phyloP scores from a whole-genome alignment of 2,329 filamentous ascomycete genomes.

The Diaporthe eres region DNA sequence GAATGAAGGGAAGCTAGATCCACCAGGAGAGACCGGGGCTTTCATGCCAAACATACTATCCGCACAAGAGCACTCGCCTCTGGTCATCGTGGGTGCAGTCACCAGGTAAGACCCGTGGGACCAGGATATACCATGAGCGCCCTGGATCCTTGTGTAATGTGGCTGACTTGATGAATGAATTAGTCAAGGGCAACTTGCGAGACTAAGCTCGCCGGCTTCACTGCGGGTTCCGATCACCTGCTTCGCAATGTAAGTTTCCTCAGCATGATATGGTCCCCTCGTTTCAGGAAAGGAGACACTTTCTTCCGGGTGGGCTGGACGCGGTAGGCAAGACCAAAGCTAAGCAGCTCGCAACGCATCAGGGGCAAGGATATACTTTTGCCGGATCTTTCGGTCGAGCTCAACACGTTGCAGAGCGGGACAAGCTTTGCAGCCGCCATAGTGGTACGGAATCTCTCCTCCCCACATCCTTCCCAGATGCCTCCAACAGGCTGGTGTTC shows the following conservation, averaged over 20 bases:
- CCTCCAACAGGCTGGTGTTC: not conserved
- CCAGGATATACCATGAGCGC: too few relatives aligned
- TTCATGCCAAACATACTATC: slow-evolving; percentile 30
- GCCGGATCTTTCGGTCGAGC: slow-evolving; percentile 22
- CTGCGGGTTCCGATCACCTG: slow-evolving; percentile 3
- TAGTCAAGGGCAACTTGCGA: slow-evolving; percentile 30
- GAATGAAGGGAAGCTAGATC: slow-evolving; percentile 17
- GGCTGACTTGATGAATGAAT: not conserved
- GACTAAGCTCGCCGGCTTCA: slow-evolving; percentile 20
- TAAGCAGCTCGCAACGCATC: not conserved
- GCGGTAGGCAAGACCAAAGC: not conserved
- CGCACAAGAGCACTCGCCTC: not conserved
- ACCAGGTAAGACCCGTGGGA: not conserved
- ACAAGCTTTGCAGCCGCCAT: slow-evolving; percentile 25
- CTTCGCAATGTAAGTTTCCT: slow-evolving; percentile 8
- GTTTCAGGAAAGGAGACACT: too few relatives aligned
- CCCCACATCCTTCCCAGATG: too few relatives aligned
- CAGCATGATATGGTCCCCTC: too few relatives aligned
- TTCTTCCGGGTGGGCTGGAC: not conserved
- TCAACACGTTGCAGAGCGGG: slow-evolving; percentile 23
- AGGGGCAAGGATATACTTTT: slow-evolving; percentile 25
- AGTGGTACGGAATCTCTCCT: not conserved
- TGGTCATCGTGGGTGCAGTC: slow-evolving; percentile 33
- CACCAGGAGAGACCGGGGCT: not conserved
- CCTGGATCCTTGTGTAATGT: too few relatives aligned